Percentiles rank a stretch among this genome's conserved stretches.
These are phyloP conservation scores for Candida gorgasii DNA, from an alignment of 805 yeast species.

Conservation along the genomic window DNA sequence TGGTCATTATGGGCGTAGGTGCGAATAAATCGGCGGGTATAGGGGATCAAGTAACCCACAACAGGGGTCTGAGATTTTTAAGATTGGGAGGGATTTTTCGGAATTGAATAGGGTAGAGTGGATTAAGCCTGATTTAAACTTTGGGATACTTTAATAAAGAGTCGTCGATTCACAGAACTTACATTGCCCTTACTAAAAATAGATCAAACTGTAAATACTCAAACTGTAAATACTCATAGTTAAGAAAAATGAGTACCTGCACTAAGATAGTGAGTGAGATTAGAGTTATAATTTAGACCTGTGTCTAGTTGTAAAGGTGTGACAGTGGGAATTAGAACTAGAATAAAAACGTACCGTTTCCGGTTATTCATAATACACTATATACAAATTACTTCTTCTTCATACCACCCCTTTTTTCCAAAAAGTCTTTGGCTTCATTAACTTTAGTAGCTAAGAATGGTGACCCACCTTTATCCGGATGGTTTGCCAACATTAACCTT, in stretches of 20 bases:
- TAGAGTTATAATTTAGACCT: too few species aligned
- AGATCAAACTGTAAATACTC: neutral
- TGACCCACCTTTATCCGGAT: slow-evolving; percentile 94
- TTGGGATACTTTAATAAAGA: too few species aligned
- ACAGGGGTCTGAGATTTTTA: neutral
- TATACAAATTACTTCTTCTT: slow-evolving; percentile 30
- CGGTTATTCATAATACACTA: neutral
- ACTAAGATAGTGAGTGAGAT: too few species aligned
- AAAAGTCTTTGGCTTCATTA: slow-evolving; percentile 85
- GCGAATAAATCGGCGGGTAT: slow-evolving; percentile 7
- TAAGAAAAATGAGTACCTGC: too few species aligned
- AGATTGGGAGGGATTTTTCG: neutral
- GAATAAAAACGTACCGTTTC: neutral
- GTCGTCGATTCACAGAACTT: too few species aligned
- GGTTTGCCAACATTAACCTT: slow-evolving; percentile 81
- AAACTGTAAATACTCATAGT: too few species aligned
- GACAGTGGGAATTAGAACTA: neutral
- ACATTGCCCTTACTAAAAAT: neutral
- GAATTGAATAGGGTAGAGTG: neutral
- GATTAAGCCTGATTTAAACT: too few species aligned
- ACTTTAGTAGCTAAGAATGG: slow-evolving; percentile 87
- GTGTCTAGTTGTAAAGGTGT: too few species aligned
- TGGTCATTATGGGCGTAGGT: slow-evolving; percentile 44
- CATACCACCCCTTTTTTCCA: slow-evolving; percentile 67
- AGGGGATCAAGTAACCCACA: slow-evolving; percentile 3